Evolutionary conservation across 306 rosid genomes (phyloP).

Genomic region (Neltuma alba): DNA sequence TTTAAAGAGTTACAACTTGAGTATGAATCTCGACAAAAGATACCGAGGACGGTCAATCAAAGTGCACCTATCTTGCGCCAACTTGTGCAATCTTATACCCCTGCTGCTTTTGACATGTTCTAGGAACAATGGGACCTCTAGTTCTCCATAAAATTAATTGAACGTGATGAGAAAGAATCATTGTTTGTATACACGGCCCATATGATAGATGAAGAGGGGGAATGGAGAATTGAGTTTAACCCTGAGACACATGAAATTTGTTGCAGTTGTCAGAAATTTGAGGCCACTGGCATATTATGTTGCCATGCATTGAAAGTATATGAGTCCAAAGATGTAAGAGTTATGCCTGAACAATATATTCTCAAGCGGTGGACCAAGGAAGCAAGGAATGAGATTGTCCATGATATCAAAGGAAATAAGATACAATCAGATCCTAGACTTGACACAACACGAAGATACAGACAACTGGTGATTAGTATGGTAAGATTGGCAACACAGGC

Average conservation of each 20-base stretch:
- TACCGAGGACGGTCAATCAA: not conserved
- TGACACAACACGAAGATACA: not conserved
- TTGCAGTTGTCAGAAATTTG: not conserved
- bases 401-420: not conserved
- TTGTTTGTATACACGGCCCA: no score
- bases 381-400: not conserved
- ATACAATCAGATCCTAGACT: not conserved
- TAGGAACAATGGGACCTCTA: not conserved
- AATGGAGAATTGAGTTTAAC: not conserved
- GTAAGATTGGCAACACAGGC: no score
- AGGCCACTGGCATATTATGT: not conserved
- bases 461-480: no score
- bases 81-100: not conserved
- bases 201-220: not conserved
- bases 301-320: not conserved
- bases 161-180: not conserved
- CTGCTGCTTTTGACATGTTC: not conserved
- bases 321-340: not conserved
- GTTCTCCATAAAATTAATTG: no score
- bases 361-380: not conserved
- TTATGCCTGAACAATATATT: not conserved
- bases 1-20: not conserved
- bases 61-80: not conserved
- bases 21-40: not conserved
- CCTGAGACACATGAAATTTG: not conserved